Evolutionary conservation across 2,329 filamentous ascomycete genomes (phyloP), one percentile per base, ranked within the genome.

Genomic region (Fusarium nanum): DNA sequence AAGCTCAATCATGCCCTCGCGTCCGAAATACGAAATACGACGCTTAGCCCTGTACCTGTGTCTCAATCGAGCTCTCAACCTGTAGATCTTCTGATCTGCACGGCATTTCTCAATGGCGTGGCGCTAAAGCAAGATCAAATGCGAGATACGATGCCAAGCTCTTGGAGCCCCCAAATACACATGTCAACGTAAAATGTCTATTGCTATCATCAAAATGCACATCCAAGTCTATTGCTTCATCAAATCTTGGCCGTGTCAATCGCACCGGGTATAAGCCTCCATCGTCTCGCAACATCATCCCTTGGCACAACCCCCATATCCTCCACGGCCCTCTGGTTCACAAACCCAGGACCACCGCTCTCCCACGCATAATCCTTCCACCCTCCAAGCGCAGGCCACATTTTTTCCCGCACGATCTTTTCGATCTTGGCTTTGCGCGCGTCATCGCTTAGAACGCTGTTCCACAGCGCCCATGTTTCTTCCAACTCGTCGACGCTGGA

Each of bases 301-400:
- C 71, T 60, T 2, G 79, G 79, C 37, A 81, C 68, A 25, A 69
- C 60, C 1, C 78, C 79, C 67, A 74, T 75, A 18, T 59, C 64
- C 20, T 64, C 37, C 9, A 37, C 13, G 16, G 30, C 22, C 20
- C 80, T 77, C 11, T 73, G 49, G 71, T 85, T 85, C 7, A 82
- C 78, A 64, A 83, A 87, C 0, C 72, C 78, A 32, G 79, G 77
- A 5, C 80, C 83, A 2, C 90, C 90, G 71, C 88, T 91, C 40
- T 83, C 81, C 91, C 91, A 93, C 6, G 85, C 82, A 70, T 86
- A 91, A 70, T 90, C 88, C 67, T 87, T 86, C 84, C 89, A 92
- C 22, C 82, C 73, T 0, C 87, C 90, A 20, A 93, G 76, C 27
- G 87, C 83, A 55, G 81, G 79, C 80, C 88, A 87, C 76, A 93